Evolutionary conservation across 352 stramenopile genomes (phyloP).

Genomic region (Phytophthora fragariae): DNA sequence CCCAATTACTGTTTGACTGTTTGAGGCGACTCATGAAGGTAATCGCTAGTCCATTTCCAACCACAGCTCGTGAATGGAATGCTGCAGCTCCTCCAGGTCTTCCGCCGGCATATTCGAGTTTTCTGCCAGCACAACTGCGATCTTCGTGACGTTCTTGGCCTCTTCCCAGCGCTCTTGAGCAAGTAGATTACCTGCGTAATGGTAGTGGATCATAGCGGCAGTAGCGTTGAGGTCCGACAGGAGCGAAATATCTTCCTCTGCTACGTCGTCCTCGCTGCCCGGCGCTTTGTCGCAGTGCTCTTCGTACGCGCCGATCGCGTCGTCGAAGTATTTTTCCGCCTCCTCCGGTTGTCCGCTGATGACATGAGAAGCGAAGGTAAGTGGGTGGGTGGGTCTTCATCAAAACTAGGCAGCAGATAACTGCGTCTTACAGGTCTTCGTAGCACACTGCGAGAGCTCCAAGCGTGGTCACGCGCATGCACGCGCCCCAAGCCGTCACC

Average conservation of each 20-base stretch:
- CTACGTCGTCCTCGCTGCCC: conserved; percentile 9
- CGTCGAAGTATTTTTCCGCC: conserved; percentile 35
- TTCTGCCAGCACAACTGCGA: conserved; percentile 31
- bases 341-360: conserved; percentile 23
- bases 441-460: conserved; percentile 37
- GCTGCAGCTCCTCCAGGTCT: conserved; percentile 34
- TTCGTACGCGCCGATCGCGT: conserved; percentile 37
- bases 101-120: conserved; percentile 36
- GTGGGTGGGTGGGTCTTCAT: not conserved
- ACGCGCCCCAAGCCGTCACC: conserved; percentile 23
- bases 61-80: conserved; percentile 39
- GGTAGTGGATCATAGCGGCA: conserved; percentile 39
- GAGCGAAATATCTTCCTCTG: conserved; percentile 21
- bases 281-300: conserved; percentile 34
- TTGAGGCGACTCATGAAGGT: too few species aligned
- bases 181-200: conserved; percentile 38
- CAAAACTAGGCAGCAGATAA: not conserved
- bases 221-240: conserved; percentile 36
- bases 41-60: conserved; percentile 29
- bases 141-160: conserved; percentile 35
- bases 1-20: too few species aligned
- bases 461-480: conserved; percentile 37
- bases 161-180: conserved; percentile 35
- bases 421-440: conserved; percentile 30
- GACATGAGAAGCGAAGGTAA: not conserved